Base-by-base conservation (phyloP, 2,329 filamentous ascomycete genomes). In the Remersonia thermophila region DNA sequence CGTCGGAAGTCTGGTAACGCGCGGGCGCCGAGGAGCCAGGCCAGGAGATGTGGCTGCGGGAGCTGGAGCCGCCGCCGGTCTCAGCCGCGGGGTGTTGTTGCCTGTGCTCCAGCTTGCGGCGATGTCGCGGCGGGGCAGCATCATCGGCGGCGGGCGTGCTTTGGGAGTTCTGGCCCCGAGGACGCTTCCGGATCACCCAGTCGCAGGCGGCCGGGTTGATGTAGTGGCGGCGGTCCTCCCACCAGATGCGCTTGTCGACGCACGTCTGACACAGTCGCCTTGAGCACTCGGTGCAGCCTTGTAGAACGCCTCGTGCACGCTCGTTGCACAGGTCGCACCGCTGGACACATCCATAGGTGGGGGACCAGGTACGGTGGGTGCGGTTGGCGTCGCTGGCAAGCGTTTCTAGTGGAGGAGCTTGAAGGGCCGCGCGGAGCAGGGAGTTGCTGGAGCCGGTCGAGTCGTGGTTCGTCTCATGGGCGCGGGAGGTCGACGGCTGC, bases 291-390 rank as follows among this genome's bases (percentile, higher is more conserved):
- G 9, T 7, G 36, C 47, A 49, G 15, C 35, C 14, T 4, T 44
- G 36, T 1, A 47, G 32, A 4, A 36, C 38, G 2, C 47, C 45
- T 3, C 26, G 37, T 2, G 45, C 34, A 2, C 45, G 47, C 1
- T 18, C 27, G 28, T 47, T 38, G 36, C 48, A 50, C 7, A 35
- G 40, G 36, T 49, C 47, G 36, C 48, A 49, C 41, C 45, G 47
- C 26, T 39, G 40, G 3, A 50, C 38, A 5, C 38, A 36, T 4
- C 43, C 39, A 23, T 37, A 41, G 9, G 30, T 41, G 20, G 37
- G 34, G 2, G 4, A 14, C 47, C 47, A 49, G 1, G 29, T 20
- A 1, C 37, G 33, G 13, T 47, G 45, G 25, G 25, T 43, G 14
- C 42, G 40, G 9, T 3, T 4, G 8, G 38, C 18, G 11, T 39